Evolutionary conservation across 306 rosid species (phyloP), one percentile per base, ranked within the genome.

Genomic region (Ochetophila trinervis): DNA sequence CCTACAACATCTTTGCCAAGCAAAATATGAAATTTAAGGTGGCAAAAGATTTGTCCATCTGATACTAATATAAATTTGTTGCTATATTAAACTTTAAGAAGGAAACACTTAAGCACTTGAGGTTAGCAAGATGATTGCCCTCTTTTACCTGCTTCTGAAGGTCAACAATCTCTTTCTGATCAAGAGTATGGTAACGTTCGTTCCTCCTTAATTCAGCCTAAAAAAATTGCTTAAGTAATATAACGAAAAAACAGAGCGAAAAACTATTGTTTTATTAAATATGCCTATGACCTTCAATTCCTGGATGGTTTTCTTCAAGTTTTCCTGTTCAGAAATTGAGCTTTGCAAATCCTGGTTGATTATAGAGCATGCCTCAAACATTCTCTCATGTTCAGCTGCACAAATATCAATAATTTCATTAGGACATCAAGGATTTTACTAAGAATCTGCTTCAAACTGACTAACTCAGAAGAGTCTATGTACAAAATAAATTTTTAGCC

Each of bases 341-440:
- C 79, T 68, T 69, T 86, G 91, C 84, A 93, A 74, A 73, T 83
- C 90, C 51, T 85, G 89, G 82, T 84, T 81, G 85, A 93, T 76
- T 78, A 71, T 19, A 63, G 91, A 86, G 76, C 90, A 93, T 44
- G 99, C 84, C 63, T 87, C 94, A 47, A 67, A 80, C 83, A 90
- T 87, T 83, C 86, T 86, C 75, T 90, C 94, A 80, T 93, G 97
- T 67, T 93, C 97, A 68, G 64, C 99, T 93, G 87, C 85, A 86
- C 30, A 47, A 60, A 69, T 8, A 63, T 35, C 57, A 72, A 22
- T 62, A 69, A 20, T 55, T 20, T 22, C 34, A 63, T 64, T 18
- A 72, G 70, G 14, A 23, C 4, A 20, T 48, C 16, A 55, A 5
- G 36, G 19, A 32, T 53, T 35, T 45, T 20, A n/a, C 54, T 51